Evolutionary conservation across 2,329 filamentous ascomycete genomes (phyloP).

Genomic region (Beauveria brongniartii): DNA sequence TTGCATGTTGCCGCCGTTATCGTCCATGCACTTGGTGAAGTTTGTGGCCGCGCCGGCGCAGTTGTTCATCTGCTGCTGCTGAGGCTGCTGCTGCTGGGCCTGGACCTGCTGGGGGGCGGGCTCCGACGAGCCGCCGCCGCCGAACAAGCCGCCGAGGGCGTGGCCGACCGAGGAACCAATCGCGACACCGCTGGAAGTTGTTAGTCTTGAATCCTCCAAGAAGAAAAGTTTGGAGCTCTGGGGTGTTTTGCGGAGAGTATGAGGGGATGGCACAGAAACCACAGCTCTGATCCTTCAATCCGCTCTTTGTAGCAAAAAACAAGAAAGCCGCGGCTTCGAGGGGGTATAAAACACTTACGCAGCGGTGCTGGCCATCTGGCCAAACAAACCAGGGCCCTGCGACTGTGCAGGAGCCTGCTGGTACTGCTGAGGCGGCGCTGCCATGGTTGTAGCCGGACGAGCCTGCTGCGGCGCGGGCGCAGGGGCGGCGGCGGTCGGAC

Average conservation of each 20-base stretch:
- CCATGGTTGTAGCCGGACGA: conserved; percentile 63
- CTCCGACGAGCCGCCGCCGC: conserved; percentile 61
- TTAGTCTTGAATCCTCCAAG: not conserved
- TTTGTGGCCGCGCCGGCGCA: conserved; percentile 73
- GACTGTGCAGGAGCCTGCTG: conserved; percentile 47
- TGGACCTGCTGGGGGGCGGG: conserved; percentile 40
- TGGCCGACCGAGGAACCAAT: conserved; percentile 94
- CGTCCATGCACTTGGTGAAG: conserved; percentile 96
- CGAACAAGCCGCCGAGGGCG: conserved; percentile 86
- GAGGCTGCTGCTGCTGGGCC: conserved; percentile 41
- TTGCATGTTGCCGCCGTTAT: conserved; percentile 86
- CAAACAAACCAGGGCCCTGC: conserved; percentile 77
- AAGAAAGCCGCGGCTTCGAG: not conserved
- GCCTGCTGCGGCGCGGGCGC: conserved; percentile 53
- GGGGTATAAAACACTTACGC: conserved; percentile 61
- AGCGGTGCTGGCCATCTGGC: conserved; percentile 95
- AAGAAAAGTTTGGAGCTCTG: no score
- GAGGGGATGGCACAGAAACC: not conserved
- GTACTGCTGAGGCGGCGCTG: conserved; percentile 38
- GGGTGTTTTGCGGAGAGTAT: no score
- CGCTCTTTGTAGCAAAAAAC: not conserved
- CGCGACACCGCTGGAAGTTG: conserved; percentile 70
- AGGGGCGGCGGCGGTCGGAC: conserved; percentile 56
- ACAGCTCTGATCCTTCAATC: not conserved
- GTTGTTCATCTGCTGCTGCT: conserved; percentile 50